Base-by-base conservation (phyloP, 441 rosid species). In the Mallotus japonicus region DNA sequence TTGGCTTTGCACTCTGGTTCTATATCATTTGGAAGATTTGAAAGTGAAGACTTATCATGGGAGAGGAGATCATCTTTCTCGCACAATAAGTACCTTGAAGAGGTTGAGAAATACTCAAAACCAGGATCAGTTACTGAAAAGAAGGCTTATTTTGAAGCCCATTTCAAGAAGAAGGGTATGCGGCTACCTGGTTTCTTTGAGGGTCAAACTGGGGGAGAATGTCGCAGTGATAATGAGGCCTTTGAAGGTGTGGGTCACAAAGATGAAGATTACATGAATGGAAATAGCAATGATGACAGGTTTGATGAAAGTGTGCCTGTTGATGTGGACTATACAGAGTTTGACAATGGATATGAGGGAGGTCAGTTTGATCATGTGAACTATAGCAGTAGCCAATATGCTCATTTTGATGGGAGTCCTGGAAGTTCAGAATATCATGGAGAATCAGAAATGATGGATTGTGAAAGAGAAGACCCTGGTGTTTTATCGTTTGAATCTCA, bases 1-100 rank as follows among this genome's bases (percentile, higher is more conserved):
- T 28, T 28, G 32, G 32, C 90, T 70, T 71, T 87, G 53, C 95
- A 82, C 80, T 92, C 96, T 54, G 96, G 96, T 69, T 92, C 96
- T 12, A 73, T 92, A 84, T 92, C 95, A 16, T 92, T 92, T 76
- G 98, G 96, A 15, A 90, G 98, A 83, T 92, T 92, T 71, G 96
- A 92, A 77, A 86, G 72, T 51, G 95, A 92, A 61, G 80, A 86
- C 32, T 62, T 92, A 66, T 84, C 87, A 63, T 92, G 98, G 96
- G 98, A 92, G 76, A 89, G 85, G 73, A 83, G 92, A 69, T 92
- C 98, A 37, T 89, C 95, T 0, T 93, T 93, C 78, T 84, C 88
- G 28, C 98, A 88, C 75, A 93, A 93, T 50, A 87, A 79, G 79
- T 93, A 93, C 76, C 97, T 93, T 64, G 97, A 88, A 82, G 98